Conservation (phyloP, 2,329 filamentous ascomycete species). For the Pyricularia sp. region DNA sequence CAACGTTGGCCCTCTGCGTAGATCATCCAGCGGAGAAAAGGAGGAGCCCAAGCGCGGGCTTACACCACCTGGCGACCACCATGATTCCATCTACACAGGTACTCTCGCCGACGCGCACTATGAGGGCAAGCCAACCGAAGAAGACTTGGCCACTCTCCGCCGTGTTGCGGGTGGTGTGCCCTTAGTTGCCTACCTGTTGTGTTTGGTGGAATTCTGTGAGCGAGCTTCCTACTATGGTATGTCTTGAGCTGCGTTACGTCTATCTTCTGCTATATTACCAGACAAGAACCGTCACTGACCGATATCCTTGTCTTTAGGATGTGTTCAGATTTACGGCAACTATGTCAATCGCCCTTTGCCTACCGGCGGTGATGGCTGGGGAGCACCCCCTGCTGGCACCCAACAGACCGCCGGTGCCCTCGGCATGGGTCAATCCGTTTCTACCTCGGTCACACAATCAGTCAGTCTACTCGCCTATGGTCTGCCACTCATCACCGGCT, state of each 20-base stretch:
- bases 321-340: slow-evolving; percentile 41
- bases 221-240: slow-evolving; percentile 63
- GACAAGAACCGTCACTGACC: not conserved
- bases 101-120: slow-evolving; percentile 10
- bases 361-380: slow-evolving; percentile 23
- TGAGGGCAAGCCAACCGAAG: slow-evolving; percentile 41
- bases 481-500: slow-evolving; percentile 40
- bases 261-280: not conserved
- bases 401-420: slow-evolving; percentile 44
- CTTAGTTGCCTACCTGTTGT: slow-evolving; percentile 54
- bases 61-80: slow-evolving; percentile 5
- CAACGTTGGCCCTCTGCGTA: not conserved
- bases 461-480: slow-evolving; percentile 45
- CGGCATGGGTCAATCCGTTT: slow-evolving; percentile 39
- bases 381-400: slow-evolving; percentile 24
- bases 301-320: slow-evolving; percentile 39
- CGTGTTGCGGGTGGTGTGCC: slow-evolving; percentile 52
- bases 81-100: slow-evolving; percentile 6
- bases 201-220: slow-evolving; percentile 62
- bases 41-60: not conserved
- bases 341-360: slow-evolving; percentile 50
- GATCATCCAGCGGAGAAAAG: not conserved
- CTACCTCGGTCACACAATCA: slow-evolving; percentile 38
- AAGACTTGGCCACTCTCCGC: slow-evolving; percentile 45
- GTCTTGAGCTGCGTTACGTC: slow-evolving; percentile 19